Evolutionary conservation across 1,139 yeast genomes (phyloP), one percentile per base, ranked within the genome.

Genomic region (Taphrina flavorubra): DNA sequence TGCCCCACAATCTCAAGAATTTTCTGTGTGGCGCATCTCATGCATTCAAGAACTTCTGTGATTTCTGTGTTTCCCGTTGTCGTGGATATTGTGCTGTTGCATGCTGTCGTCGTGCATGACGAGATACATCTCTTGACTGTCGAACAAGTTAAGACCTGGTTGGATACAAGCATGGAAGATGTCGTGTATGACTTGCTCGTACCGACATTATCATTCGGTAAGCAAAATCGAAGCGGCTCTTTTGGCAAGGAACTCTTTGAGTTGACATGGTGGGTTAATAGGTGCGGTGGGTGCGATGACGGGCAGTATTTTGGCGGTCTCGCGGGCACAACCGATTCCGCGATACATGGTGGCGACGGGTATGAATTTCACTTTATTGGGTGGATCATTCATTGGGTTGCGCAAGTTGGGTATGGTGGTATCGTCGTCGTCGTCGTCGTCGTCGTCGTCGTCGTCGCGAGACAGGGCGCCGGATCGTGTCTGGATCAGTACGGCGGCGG

Each of bases 271-370:
- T 25, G 31, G 14, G 42, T 39, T 7, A 2, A 39, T 14, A 58
- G 62, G 62, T 7, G 51, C 53, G n/a, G 39, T 58, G 8, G 62
- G 62, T 2, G 53, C 53, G 14, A 46, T 34, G 62, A 58, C 49
- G 25, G 67, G 67, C n/a, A 39, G 59, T 10, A 34, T 63, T 20
- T 40, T 63, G 25, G 67, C 67, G 37, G 67, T 55, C 39, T 36
- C 58, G 34, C n/a, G 57, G 18, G 61, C 46, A 16, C 31, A 16
- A 13, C 46, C 67, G 25, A 46, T 63, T 6, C 56, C 67, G 8
- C 6, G 49, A 34, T 63, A 63, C 51, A 39, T 49, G 44, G 61
- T 57, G 8, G 6, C 51, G 20, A 63, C 67, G 20, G 37, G 61
- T 18, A 36, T 63, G 36, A 63, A 55, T 25, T 63, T 31, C 11